Base-by-base conservation (phyloP, 371 early-diverging fungal genomes). In the Mortierella sp. region DNA sequence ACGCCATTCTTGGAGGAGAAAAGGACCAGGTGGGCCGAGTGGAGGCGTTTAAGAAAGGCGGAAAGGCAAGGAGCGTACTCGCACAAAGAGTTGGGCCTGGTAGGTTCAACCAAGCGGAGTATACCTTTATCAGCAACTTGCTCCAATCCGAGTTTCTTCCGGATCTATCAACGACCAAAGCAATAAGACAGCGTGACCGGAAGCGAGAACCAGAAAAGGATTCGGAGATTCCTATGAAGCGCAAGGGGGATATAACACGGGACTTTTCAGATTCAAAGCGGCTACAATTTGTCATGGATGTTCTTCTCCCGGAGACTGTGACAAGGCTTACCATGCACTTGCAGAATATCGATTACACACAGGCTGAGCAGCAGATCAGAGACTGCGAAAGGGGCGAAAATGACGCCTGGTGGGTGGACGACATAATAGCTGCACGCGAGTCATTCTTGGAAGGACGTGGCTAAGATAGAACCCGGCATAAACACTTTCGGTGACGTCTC, bases 31-130 rank as follows among this genome's bases (percentile, higher is more conserved):
- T 53, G 3, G 66, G 58, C 2, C 61, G 74, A 41, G 43, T 63
- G 54, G 22, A 45, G 24, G 55, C 53, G 9, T 72, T 72, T 46
- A 5, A 67, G n/a, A 21, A 67, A 29, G 67, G 74, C 17, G 74
- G 74, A 8, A 73, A 60, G 37, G 59, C 51, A 7, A 61, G 19
- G 29, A 43, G 63, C 22, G 14, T 55, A 4, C 53, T 73, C 16
- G 63, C 74, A 2, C 63, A 56, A 22, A 21, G 67, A n/a, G 74
- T 73, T 9, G 67, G 74, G 14, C 60, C 74, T n/a, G 74, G 74
- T 10, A 39, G 43, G 3, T 73, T 73, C 47, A 58, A 45, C 5
- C 37, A 52, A 12, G 54, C 25, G 8, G 51, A 73, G 54, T 63
- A 67, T 25, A 16, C 31, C 2, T 40, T 62, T 13, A 66, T 72